phyloP scores from a whole-genome alignment of 345 rosid genomes.

The Gossypium arboreum region DNA sequence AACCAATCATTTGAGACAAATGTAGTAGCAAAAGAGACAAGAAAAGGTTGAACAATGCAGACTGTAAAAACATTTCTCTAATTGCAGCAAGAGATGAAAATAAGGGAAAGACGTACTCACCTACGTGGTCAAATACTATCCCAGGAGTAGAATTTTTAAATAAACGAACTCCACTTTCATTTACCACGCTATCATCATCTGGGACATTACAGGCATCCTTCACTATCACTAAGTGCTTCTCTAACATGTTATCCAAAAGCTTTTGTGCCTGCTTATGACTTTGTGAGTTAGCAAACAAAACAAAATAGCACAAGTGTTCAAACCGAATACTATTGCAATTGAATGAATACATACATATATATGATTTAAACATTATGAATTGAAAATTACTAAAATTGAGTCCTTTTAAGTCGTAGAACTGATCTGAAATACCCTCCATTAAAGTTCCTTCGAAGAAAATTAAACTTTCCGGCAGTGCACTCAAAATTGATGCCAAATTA shows the following conservation, averaged over 20 bases:
- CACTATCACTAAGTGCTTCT: constrained; percentile 51
- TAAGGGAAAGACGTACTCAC: constrained; percentile 31
- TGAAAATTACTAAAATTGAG: background rate
- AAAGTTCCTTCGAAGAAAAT: background rate
- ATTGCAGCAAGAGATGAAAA: background rate
- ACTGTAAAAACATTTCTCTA: background rate
- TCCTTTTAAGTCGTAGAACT: background rate
- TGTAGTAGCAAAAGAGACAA: background rate
- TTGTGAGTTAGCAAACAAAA: background rate
- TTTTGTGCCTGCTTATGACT: constrained; percentile 59
- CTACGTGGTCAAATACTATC: constrained; percentile 59
- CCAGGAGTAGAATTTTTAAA: constrained; percentile 64
- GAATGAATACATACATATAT: background rate
- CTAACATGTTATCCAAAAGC: constrained; percentile 66
- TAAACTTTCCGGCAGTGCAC: background rate
- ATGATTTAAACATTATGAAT: background rate
- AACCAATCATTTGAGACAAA: background rate
- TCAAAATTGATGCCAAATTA: background rate
- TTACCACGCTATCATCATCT: constrained; percentile 22
- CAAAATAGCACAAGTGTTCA: background rate
- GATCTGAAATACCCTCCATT: background rate
- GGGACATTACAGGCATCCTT: constrained; percentile 28
- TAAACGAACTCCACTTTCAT: constrained; percentile 59
- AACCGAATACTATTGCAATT: background rate
- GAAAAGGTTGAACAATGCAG: background rate